Conservation (phyloP, 495 filamentous ascomycete genomes). For the Hypoxylon fuscum region DNA sequence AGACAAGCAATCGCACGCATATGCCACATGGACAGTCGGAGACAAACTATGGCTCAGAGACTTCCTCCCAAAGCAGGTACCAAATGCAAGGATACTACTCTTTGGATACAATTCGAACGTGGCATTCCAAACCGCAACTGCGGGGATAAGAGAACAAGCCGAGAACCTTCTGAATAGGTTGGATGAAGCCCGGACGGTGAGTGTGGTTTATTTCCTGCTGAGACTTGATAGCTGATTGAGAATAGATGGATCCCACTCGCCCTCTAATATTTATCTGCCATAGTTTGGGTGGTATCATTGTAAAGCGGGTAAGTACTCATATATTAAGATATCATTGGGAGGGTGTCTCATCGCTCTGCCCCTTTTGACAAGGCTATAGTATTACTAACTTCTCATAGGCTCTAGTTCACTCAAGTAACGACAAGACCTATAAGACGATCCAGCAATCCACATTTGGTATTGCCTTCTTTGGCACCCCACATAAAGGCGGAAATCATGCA, state of each 20-base stretch:
- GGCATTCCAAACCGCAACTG: constrained; percentile 38
- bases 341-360: too few relatives aligned
- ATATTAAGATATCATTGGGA: too few relatives aligned
- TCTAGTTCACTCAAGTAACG: constrained; percentile 33
- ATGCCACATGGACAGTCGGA: constrained; percentile 31
- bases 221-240: not conserved
- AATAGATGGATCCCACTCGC: constrained; percentile 1
- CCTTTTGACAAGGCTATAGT: not conserved
- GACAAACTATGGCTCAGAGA: constrained; percentile 49
- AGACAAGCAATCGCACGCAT: constrained; percentile 44
- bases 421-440: constrained; percentile 32
- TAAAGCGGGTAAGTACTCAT: constrained; percentile 28
- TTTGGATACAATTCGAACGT: constrained; percentile 53
- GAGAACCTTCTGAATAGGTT: constrained; percentile 43
- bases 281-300: constrained; percentile 39
- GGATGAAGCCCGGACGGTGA: constrained; percentile 9
- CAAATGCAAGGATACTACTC: constrained; percentile 47
- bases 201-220: not conserved
- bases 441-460: constrained; percentile 39
- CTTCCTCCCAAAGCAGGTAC: constrained; percentile 46
- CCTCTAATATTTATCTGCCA: constrained; percentile 42
- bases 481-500: constrained; percentile 36
- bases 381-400: constrained; percentile 20
- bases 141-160: constrained; percentile 47
- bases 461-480: constrained; percentile 38